Evolutionary conservation across 2,329 filamentous ascomycete genomes (phyloP).

Genomic region (Colletotrichum sp.): DNA sequence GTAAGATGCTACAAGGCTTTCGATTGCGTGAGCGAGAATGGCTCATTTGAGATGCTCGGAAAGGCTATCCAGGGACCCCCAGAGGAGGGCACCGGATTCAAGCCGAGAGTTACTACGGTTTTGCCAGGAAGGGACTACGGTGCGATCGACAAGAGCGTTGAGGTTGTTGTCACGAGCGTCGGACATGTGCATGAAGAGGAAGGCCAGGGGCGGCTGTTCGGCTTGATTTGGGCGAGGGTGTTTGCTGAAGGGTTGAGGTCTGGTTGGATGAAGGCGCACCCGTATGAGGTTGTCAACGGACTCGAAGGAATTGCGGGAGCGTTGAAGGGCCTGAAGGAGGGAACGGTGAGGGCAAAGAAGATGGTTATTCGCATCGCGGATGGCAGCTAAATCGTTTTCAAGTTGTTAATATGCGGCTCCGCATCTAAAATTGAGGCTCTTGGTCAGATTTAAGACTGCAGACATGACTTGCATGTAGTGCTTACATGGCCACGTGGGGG

Average conservation of each 20-base stretch:
- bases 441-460: not conserved
- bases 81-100: constrained; percentile 10
- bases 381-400: not conserved
- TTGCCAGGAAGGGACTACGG: constrained; percentile 12
- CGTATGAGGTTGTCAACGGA: constrained; percentile 17
- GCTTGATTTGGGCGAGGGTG: constrained; percentile 8
- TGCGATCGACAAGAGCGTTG: constrained; percentile 13
- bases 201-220: constrained; percentile 15
- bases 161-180: constrained; percentile 7
- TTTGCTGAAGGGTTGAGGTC: constrained; percentile 19
- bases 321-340: constrained; percentile 15
- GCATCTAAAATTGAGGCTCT: not conserved
- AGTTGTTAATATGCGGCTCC: not conserved
- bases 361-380: constrained; percentile 21
- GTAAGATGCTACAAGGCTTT: constrained; percentile 13
- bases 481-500: not conserved
- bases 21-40: constrained; percentile 22
- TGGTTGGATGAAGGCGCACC: constrained; percentile 24
- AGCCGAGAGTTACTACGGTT: constrained; percentile 19
- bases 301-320: constrained; percentile 14
- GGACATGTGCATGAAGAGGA: constrained; percentile 19
- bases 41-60: constrained; percentile 15
- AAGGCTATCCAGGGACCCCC: constrained; percentile 18
- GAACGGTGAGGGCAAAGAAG: constrained; percentile 23
- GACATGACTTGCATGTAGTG: not conserved